Evolutionary conservation across 768 basidiomycete genomes (phyloP).

Genomic region (Trametes gibbosa): DNA sequence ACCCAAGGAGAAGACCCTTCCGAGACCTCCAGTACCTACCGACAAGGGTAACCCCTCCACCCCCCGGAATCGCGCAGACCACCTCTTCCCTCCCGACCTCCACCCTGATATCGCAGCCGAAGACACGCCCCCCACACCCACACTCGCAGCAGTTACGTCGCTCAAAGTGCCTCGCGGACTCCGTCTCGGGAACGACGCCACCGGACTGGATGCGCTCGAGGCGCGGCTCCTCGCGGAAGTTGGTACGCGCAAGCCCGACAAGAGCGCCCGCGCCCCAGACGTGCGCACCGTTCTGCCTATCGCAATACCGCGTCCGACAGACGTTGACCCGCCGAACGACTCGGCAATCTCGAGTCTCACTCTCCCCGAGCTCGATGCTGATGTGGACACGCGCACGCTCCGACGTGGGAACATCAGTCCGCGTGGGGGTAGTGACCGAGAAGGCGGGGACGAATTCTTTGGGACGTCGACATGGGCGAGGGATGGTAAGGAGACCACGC

Average conservation of each 20-base stretch:
- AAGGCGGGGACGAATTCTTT: not conserved
- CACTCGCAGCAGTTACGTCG: conserved; percentile 31
- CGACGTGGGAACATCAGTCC: conserved; percentile 1
- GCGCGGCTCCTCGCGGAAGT: conserved; percentile 66
- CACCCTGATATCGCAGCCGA: not conserved
- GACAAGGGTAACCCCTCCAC: conserved; percentile 31
- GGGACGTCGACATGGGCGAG: not conserved
- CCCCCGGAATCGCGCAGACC: conserved; percentile 26
- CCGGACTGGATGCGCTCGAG: conserved; percentile 73
- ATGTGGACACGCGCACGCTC: conserved; percentile 19
- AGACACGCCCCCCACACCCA: conserved; percentile 29
- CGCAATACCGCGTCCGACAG: conserved; percentile 31
- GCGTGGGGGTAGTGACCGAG: conserved; percentile 12
- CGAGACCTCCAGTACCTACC: conserved; percentile 54
- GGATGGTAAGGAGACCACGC: conserved; percentile 6
- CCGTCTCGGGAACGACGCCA: conserved; percentile 22
- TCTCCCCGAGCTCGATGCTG: conserved; percentile 32
- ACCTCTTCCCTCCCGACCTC: conserved; percentile 28
- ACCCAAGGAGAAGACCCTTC: conserved; percentile 56
- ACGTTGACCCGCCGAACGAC: conserved; percentile 36
- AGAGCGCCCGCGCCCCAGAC: conserved; percentile 30
- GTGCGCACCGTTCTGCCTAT: conserved; percentile 41
- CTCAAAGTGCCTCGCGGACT: conserved; percentile 25
- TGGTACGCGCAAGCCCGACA: conserved; percentile 55
- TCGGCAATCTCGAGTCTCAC: conserved; percentile 49